Percentiles rank a stretch among this genome's conserved stretches.
phyloP scores from a whole-genome alignment of 1,284 basidiomycete species.

The Athelia sp. region DNA sequence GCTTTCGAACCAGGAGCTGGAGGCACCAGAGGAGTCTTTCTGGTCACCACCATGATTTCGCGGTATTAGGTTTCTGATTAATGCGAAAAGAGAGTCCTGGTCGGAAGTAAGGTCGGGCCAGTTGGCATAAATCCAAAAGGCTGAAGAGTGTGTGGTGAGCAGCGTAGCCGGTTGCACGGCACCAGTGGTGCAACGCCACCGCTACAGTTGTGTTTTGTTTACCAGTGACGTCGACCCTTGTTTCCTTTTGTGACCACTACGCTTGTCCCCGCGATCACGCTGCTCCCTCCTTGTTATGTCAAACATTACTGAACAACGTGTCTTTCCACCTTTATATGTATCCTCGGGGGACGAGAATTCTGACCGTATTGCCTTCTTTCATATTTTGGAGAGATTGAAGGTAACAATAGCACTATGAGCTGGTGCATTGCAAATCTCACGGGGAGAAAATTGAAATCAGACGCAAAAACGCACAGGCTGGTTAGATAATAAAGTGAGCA shows the following conservation, averaged over 20 bases:
- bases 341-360: conserved; percentile 49
- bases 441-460: conserved; percentile 38
- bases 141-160: no score
- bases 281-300: conserved; percentile 3
- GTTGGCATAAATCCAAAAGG: no score
- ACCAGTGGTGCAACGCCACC: no score
- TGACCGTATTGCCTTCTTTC: conserved; percentile 85
- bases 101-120: no score
- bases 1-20: conserved; percentile 46
- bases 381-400: conserved; percentile 84
- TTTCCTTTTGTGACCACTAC: no score
- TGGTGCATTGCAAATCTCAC: background rate
- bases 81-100: background rate
- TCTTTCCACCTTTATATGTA: conserved; percentile 50
- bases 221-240: no score
- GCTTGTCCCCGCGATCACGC: no score
- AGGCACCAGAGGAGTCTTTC: conserved; percentile 47
- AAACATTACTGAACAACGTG: conserved; percentile 16
- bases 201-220: no score
- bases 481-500: conserved; percentile 73
- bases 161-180: no score
- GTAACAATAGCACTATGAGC: conserved; percentile 30
- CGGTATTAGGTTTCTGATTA: background rate
- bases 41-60: conserved; percentile 57
- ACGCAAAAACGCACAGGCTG: conserved; percentile 95